Base-by-base conservation (phyloP, 1,139 yeast genomes). In the Diutina siamensis region DNA sequence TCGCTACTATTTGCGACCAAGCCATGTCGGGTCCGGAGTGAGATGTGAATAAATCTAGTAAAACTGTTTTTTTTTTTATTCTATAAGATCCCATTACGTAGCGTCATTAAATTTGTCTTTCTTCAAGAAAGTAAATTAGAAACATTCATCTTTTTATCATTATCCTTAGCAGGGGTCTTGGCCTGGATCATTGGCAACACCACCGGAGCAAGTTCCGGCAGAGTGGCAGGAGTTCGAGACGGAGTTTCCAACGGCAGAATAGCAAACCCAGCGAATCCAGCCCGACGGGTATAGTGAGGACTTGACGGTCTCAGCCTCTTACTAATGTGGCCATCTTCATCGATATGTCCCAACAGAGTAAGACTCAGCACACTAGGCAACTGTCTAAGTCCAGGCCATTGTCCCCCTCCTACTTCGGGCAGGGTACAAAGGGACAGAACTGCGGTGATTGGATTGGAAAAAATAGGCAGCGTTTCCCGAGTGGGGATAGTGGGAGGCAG, bases 141-240 rank as follows among this genome's bases (percentile, higher is more conserved):
- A n/a, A 35, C 40, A 18, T 35, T 21, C 27, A 35, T 35, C 40
- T 35, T 35, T 3, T 12, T 20, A 4, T n/a, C 22, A 10, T 20
- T 21, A 21, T 19, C 2, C 15, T n/a, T 21, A 20, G 22, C 19
- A 17, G 38, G 13, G 38, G 5, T 7, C 9, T 25, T 25, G 28
- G 28, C 10, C n/a, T n/a, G n/a, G n/a, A n/a, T n/a, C n/a, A 22
- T 20, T n/a, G 36, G 36, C 22, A 34, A 34, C 20, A 19, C 18
- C 20, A 35, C 28, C 13, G 40, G 28, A 9, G 13, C 21, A 17
- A 15, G 21, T 7, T 22, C 42, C 13, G 75, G 75, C 33, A 72
- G 64, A 46, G 68, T 72, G 25, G 62, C 57, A n/a, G 75, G 75
- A 0, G 75, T 69, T 48, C 65, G 70, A 34, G 65, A 53, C 9